Base-by-base conservation (phyloP, 805 yeast species). In the Huiozyma sinensis region DNA sequence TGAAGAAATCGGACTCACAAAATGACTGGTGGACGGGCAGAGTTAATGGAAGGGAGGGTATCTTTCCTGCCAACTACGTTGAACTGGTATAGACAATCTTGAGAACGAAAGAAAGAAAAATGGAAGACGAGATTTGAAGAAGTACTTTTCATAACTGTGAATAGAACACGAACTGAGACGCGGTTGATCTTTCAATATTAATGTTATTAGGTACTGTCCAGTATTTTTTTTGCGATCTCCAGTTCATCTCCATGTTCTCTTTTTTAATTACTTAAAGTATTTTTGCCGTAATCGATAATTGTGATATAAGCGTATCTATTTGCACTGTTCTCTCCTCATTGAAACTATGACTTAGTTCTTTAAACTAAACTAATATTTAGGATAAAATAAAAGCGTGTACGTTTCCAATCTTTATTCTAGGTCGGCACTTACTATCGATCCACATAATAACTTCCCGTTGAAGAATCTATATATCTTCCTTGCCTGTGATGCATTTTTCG, bases 1-100 rank as follows among this genome's bases (percentile, higher is more conserved):
- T 85, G 44, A 86, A 88, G 63, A 86, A 84, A 64, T 79, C 92
- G 7, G 90, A 84, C 8, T 82, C 95, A 13, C 76, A 79, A 39
- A 95, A 90, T 61, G 97, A 92, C 62, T 90, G 98, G 98, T 90
- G 98, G 98, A 88, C 97, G 0, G 98, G 98, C 34, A 79, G 84
- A 62, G 71, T 79, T 45, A 83, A 83, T 52, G 92, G 94, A 9
- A 68, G 67, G 48, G 87, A 86, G 57, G 98, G 98, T 42, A 90
- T 92, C 27, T 90, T 90, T 74, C 98, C 98, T n/a, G 98, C 98
- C 3, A 90, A 90, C 62, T 90, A 90, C 61, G 97, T 90, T 37
- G 95, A 89, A 60, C 65, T 89, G 55, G 72, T 68, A 9, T 67
- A 46, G 53, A 28, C 6, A 33, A 9, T 7, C 34, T 7, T 24